phyloP scores from a whole-genome alignment of 176 grass and related monocot genomes.

The Microstegium vimineum region DNA sequence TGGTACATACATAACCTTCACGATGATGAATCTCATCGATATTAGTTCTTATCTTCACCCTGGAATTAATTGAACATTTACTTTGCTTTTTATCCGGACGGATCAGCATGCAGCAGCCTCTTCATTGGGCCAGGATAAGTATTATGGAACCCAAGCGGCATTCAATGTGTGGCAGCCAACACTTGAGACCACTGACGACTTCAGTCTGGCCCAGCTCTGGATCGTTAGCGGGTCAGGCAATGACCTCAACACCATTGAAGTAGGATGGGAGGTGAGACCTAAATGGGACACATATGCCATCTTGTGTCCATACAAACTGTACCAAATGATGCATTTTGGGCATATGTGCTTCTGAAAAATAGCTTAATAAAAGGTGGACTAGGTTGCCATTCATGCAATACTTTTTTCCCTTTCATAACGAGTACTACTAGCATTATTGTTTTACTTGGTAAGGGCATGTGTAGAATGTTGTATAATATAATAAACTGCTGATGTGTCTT shows the following conservation, averaged over 20 bases:
- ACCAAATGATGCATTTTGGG: too few species aligned
- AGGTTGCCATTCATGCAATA: too few species aligned
- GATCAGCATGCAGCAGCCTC: slow-evolving; percentile 68
- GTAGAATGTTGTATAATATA: too few species aligned
- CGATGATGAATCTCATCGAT: background rate
- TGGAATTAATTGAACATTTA: background rate
- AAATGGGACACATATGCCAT: too few species aligned
- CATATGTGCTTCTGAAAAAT: too few species aligned
- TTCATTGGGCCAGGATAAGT: slow-evolving; percentile 52
- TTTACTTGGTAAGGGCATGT: too few species aligned
- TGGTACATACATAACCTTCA: slow-evolving; percentile 19
- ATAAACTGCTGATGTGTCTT: too few species aligned
- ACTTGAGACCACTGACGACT: slow-evolving; percentile 55
- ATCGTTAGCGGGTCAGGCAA: slow-evolving; percentile 51
- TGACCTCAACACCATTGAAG: slow-evolving; percentile 83
- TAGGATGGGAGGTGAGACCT: slow-evolving; percentile 65
- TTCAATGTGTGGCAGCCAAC: slow-evolving; percentile 79
- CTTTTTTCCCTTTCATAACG: too few species aligned
- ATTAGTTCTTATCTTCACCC: background rate
- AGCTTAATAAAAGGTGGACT: too few species aligned
- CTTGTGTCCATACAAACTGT: too few species aligned
- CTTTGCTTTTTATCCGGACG: background rate
- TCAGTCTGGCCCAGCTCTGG: slow-evolving; percentile 83
- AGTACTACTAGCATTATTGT: too few species aligned
- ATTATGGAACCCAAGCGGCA: slow-evolving; percentile 70